These are phyloP conservation scores for Marasmius fiardii DNA, from an alignment of 1,284 basidiomycete genomes.

Conservation along the genomic window DNA sequence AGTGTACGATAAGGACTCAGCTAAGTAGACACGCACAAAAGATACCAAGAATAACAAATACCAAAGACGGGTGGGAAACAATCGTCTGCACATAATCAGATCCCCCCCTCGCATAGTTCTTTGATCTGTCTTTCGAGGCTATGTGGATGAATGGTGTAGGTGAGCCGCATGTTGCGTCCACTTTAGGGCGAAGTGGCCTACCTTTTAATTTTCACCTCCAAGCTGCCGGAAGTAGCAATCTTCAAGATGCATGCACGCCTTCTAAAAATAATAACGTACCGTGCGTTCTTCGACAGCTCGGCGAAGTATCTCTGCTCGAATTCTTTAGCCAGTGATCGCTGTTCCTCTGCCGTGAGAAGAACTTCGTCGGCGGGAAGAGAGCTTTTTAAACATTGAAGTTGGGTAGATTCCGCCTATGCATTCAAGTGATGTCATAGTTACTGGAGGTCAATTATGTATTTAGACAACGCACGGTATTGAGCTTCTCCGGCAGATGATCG, in stretches of 20 bases:
- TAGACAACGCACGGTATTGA: no score
- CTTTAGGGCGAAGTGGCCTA: neutral
- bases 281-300: neutral
- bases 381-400: neutral
- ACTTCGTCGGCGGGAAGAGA: neutral
- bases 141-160: neutral
- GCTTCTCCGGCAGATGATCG: no score
- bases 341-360: neutral
- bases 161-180: neutral
- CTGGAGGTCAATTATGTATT: no score
- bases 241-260: neutral
- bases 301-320: neutral
- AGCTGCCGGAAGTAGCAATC: neutral
- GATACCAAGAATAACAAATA: no score
- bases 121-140: neutral
- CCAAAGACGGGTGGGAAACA: no score
- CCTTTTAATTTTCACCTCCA: neutral
- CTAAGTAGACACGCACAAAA: no score
- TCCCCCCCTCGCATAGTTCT: neutral
- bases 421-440: no score
- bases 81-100: no score
- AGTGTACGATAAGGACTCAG: no score
- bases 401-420: no score
- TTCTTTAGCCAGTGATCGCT: neutral
- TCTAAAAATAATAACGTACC: neutral